These are phyloP conservation scores for Dissophora ornata DNA, from an alignment of 192 early-diverging fungal genomes.

Conservation along the genomic window DNA sequence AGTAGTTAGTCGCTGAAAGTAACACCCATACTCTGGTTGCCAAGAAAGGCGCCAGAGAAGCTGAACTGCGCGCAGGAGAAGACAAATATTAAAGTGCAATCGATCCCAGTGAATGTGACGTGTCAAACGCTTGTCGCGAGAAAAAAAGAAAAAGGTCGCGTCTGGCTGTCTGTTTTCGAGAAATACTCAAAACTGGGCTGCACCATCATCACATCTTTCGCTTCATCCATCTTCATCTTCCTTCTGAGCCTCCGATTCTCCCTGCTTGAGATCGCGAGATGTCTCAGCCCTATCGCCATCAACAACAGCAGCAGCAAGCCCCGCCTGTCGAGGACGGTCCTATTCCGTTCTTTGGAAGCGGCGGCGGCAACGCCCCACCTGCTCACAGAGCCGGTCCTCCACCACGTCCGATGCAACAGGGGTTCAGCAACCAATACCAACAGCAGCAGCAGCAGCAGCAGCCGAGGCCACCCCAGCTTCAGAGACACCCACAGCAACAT, in stretches of 20 bases:
- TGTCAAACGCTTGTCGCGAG: background rate
- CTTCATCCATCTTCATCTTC: background rate
- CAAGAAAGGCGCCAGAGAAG: no score
- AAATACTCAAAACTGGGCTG: no score
- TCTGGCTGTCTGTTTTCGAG: no score
- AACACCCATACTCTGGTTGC: no score
- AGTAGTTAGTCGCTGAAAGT: background rate
- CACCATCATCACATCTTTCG: background rate
- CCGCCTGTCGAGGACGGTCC: background rate
- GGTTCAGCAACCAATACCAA: background rate
- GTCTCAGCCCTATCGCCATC: constrained; percentile 8
- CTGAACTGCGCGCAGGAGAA: no score
- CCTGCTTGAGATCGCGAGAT: background rate
- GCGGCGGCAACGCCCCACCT: background rate
- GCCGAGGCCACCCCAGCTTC: background rate
- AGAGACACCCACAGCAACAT: constrained; percentile 5
- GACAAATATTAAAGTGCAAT: no score
- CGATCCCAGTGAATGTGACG: no score
- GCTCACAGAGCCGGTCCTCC: background rate
- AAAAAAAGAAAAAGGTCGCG: no score
- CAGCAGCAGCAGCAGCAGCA: constrained; percentile 4
- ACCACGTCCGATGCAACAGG: background rate
- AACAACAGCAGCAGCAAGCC: background rate
- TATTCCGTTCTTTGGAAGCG: constrained; percentile 1
- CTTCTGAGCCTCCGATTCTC: background rate